phyloP scores from a whole-genome alignment of 169 alveolate species.

The Eimeria tenella region DNA sequence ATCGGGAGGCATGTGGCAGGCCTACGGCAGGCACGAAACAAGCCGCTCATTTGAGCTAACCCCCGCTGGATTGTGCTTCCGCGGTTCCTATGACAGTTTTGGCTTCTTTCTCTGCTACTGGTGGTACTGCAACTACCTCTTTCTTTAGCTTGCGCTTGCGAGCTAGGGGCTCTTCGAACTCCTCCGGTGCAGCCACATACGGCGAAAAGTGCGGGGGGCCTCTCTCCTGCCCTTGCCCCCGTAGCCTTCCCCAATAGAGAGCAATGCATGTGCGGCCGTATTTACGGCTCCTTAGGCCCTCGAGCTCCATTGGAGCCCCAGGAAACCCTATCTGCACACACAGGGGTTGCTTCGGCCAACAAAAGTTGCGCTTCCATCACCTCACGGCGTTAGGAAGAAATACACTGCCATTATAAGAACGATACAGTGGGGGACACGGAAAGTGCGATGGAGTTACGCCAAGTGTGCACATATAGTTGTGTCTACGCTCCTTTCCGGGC shows the following conservation, averaged over 20 bases:
- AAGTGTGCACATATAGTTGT: too few relatives aligned
- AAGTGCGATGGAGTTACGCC: too few relatives aligned
- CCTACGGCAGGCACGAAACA: too few relatives aligned
- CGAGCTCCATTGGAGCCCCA: conserved; percentile 47
- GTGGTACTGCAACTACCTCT: not conserved
- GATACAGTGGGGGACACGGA: too few relatives aligned
- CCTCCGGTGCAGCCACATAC: not conserved
- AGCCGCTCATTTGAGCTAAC: too few relatives aligned
- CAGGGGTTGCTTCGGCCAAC: not conserved
- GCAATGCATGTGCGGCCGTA: conserved; percentile 77
- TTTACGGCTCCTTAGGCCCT: conserved; percentile 54
- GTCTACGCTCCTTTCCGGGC: too few relatives aligned
- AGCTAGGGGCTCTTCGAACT: not conserved
- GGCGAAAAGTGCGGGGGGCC: not conserved
- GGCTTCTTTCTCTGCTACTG: not conserved
- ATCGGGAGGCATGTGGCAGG: too few relatives aligned
- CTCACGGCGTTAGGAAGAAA: too few relatives aligned
- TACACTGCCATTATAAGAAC: too few relatives aligned
- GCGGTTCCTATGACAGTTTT: too few relatives aligned
- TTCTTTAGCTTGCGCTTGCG: not conserved
- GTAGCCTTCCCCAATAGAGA: not conserved
- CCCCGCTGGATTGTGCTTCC: too few relatives aligned
- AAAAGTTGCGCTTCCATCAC: not conserved
- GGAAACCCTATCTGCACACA: conserved; percentile 28
- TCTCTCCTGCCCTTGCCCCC: not conserved